Conservation (phyloP, 2,329 filamentous ascomycete genomes). For the Colletotrichum theobromicola region DNA sequence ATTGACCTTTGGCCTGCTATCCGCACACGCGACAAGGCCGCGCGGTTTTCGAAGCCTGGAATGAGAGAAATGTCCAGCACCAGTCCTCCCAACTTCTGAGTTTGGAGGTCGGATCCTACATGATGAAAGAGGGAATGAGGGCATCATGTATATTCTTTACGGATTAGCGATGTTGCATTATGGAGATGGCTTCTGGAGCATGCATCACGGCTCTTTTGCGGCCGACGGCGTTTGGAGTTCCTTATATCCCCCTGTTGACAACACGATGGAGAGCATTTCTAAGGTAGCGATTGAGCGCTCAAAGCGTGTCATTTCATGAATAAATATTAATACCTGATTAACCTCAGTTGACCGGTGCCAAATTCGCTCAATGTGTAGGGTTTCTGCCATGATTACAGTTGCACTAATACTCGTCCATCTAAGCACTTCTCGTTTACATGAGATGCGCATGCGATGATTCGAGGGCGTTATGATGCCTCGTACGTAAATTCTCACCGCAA, state of each 20-base stretch:
- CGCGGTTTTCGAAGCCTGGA: constrained; percentile 13
- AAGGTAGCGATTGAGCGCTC: background rate
- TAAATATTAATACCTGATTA: background rate
- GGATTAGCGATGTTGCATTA: background rate
- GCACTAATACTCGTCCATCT: no score
- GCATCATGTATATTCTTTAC: background rate
- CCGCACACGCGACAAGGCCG: constrained; percentile 53
- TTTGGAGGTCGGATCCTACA: background rate
- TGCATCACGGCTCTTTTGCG: background rate
- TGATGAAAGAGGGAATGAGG: background rate
- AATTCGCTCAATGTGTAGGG: no score
- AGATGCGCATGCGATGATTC: no score
- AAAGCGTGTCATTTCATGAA: background rate
- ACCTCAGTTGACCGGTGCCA: no score
- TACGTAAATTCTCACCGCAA: no score
- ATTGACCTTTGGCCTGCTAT: constrained; percentile 86
- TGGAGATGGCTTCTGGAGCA: background rate
- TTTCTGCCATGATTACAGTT: no score
- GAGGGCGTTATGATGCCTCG: no score
- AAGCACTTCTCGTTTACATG: background rate
- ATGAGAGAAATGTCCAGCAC: background rate
- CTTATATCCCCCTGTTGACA: background rate
- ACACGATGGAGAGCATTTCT: background rate
- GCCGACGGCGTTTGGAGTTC: constrained; percentile 10
- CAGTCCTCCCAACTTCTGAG: background rate